Percentiles rank a stretch among this genome's conserved stretches.
These are phyloP conservation scores for Syncephalastrum racemosum DNA, from an alignment of 371 early-diverging fungal species.

Conservation along the genomic window DNA sequence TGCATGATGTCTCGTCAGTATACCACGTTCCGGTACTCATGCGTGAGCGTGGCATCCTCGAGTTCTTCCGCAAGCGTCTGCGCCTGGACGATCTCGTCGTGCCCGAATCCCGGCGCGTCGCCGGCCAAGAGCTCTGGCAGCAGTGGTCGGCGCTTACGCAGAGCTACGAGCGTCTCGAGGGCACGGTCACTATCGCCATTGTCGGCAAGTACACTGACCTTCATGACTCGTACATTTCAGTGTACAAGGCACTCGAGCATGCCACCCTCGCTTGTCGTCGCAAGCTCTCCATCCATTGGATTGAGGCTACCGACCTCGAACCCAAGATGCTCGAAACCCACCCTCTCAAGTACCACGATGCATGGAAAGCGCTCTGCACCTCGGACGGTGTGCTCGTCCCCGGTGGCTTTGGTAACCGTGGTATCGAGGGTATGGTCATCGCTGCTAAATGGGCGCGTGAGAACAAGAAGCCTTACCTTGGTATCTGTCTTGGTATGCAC, in stretches of 20 bases:
- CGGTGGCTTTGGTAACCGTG: conserved; percentile 99
- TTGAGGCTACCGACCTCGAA: conserved; percentile 94
- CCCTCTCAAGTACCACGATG: conserved; percentile 92
- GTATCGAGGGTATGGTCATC: conserved; percentile 96
- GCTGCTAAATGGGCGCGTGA: conserved; percentile 99
- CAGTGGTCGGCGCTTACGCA: conserved; percentile 83
- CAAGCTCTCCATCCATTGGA: conserved; percentile 88
- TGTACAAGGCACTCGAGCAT: conserved; percentile 95
- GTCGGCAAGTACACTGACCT: conserved; percentile 97
- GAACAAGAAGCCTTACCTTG: conserved; percentile 97
- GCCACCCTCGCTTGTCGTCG: conserved; percentile 84
- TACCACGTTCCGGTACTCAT: conserved; percentile 97
- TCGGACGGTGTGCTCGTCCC: conserved; percentile 98
- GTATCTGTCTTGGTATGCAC: conserved; percentile 99
- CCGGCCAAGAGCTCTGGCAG: conserved; percentile 66
- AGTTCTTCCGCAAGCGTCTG: conserved; percentile 81
- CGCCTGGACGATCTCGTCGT: conserved; percentile 65
- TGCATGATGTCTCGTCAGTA: conserved; percentile 94
- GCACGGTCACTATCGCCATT: conserved; percentile 89
- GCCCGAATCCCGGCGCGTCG: conserved; percentile 49
- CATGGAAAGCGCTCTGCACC: conserved; percentile 87
- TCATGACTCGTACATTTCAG: conserved; percentile 96
- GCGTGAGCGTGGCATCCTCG: conserved; percentile 81
- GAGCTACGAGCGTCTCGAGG: conserved; percentile 78
- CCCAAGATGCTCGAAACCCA: conserved; percentile 64